phyloP scores from a whole-genome alignment of 371 early-diverging fungal species.

The Encephalitozoon intestinalis region DNA sequence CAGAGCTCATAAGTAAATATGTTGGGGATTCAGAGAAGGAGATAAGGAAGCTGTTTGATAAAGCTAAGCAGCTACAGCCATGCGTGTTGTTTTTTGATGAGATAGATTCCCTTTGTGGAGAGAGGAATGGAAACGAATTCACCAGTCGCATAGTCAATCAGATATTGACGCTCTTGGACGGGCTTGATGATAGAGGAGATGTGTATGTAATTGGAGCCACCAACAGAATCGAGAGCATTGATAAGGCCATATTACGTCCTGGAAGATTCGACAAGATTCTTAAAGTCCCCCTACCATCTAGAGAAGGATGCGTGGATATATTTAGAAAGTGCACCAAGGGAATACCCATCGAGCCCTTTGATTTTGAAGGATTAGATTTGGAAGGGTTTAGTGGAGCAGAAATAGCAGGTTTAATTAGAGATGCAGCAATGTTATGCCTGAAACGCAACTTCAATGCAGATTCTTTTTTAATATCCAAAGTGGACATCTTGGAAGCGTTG shows the following conservation, averaged over 20 bases:
- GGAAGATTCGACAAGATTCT: constrained; percentile 92
- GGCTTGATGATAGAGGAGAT: constrained; percentile 70
- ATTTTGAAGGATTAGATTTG: constrained; percentile 36
- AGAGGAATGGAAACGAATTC: constrained; percentile 59
- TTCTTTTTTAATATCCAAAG: background rate
- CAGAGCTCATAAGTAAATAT: constrained; percentile 95
- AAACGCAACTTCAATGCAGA: constrained; percentile 45
- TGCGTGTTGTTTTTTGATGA: constrained; percentile 93
- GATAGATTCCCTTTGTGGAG: constrained; percentile 86
- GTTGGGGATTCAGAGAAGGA: constrained; percentile 97
- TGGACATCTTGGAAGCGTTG: background rate
- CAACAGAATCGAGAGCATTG: constrained; percentile 87
- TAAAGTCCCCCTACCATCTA: constrained; percentile 73
- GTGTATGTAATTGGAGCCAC: constrained; percentile 83
- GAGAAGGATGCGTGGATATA: constrained; percentile 61
- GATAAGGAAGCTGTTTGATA: constrained; percentile 86
- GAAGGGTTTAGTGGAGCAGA: constrained; percentile 59
- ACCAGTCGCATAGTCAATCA: constrained; percentile 86
- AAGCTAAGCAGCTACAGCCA: constrained; percentile 80
- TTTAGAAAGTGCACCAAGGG: constrained; percentile 52
- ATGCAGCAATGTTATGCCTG: constrained; percentile 52
- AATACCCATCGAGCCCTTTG: constrained; percentile 45
- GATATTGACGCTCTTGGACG: constrained; percentile 89
- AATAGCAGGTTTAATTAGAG: constrained; percentile 55
- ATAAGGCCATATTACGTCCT: constrained; percentile 90